Evolutionary conservation across 1,139 yeast species (phyloP).

Genomic region (Pneumocystis carinii): DNA sequence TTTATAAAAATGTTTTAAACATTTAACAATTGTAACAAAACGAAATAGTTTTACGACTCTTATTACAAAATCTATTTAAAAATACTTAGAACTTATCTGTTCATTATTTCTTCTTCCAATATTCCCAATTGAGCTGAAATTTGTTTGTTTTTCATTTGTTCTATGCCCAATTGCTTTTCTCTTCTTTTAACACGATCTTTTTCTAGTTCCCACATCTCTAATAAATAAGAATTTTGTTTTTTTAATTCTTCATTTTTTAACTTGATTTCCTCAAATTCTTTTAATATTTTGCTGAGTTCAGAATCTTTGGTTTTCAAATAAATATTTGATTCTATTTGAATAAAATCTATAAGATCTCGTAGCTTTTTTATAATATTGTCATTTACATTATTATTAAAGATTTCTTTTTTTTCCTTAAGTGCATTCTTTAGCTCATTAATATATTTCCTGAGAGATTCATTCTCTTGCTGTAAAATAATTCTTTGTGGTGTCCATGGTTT

Average conservation of each 20-base stretch:
- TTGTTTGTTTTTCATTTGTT: neutral
- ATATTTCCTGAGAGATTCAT: neutral
- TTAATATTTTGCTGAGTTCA: neutral
- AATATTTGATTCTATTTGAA: neutral
- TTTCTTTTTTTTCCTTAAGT: neutral
- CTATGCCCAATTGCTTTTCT: neutral
- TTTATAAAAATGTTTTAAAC: neutral
- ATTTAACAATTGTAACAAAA: neutral
- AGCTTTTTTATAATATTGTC: neutral
- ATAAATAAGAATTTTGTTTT: neutral
- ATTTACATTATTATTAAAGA: neutral
- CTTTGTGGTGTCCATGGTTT: neutral
- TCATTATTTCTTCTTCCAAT: neutral
- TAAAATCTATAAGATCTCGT: neutral
- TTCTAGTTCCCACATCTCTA: neutral
- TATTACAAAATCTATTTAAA: neutral
- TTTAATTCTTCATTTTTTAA: neutral
- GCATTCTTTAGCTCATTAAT: neutral
- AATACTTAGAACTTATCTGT: neutral
- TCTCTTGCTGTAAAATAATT: neutral
- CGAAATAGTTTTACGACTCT: neutral
- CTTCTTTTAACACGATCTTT: neutral
- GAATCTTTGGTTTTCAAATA: neutral
- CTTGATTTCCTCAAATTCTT: neutral
- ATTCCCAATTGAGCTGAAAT: neutral